These are phyloP conservation scores for Pichia deserticola DNA, from an alignment of 805 yeast species.

Conservation along the genomic window DNA sequence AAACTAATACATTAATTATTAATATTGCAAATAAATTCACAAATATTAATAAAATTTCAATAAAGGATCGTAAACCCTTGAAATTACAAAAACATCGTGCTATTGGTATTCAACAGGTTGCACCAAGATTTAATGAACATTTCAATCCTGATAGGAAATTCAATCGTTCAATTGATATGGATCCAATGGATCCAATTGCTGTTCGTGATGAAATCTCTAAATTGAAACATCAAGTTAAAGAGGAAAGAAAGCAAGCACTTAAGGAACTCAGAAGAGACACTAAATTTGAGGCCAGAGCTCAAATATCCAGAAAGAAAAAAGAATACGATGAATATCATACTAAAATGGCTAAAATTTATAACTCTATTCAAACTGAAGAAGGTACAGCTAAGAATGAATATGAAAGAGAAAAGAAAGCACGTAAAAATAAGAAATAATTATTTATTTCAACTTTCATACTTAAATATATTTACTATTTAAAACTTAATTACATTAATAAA, in stretches of 20 bases:
- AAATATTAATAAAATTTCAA: constrained; percentile 42
- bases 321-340: constrained; percentile 75
- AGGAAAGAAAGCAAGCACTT: constrained; percentile 81
- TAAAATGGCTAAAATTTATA: constrained; percentile 81
- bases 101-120: constrained; percentile 71
- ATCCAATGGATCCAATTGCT: constrained; percentile 63
- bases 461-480: background rate
- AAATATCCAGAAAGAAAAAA: constrained; percentile 67
- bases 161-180: constrained; percentile 9
- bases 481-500: background rate
- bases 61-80: constrained; percentile 57
- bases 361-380: constrained; percentile 85
- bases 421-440: constrained; percentile 32
- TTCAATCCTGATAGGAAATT: constrained; percentile 94
- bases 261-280: constrained; percentile 89
- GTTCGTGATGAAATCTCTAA: constrained; percentile 78
- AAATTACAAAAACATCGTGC: constrained; percentile 78
- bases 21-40: constrained; percentile 36
- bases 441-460: background rate
- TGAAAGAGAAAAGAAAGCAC: constrained; percentile 71
- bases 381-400: constrained; percentile 92
- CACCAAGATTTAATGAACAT: constrained; percentile 92
- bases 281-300: constrained; percentile 79
- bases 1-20: constrained; percentile 26
- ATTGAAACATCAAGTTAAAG: constrained; percentile 78